These are phyloP conservation scores for Nevesoporus exiguus DNA, from an alignment of 768 basidiomycete genomes.

Conservation along the genomic window DNA sequence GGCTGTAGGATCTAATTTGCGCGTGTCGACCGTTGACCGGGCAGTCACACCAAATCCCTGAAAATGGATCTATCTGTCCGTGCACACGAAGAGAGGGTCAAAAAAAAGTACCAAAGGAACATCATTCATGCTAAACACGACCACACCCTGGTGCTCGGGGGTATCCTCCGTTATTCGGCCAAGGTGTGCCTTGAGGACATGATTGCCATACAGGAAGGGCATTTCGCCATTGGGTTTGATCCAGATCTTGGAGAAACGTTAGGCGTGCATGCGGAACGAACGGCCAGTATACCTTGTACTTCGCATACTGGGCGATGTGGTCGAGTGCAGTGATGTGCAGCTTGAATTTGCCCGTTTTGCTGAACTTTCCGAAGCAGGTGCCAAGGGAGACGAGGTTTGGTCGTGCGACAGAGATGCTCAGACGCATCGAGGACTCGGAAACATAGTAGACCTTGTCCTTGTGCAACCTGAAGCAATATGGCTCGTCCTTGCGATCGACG, in stretches of 20 bases:
- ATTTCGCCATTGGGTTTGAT: constrained; percentile 99
- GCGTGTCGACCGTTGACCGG: constrained; percentile 89
- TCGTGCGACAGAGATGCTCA: constrained; percentile 88
- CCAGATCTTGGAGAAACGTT: constrained; percentile 67
- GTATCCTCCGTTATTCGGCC: constrained; percentile 98
- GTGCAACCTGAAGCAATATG: constrained; percentile 93
- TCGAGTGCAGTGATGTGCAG: constrained; percentile 93
- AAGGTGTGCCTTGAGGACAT: constrained; percentile 97
- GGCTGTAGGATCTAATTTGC: constrained; percentile 95
- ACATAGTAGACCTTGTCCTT: constrained; percentile 96
- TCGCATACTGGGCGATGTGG: constrained; percentile 92
- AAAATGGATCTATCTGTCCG: constrained; percentile 5
- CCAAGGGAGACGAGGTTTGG: constrained; percentile 91
- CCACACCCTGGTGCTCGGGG: constrained; percentile 97
- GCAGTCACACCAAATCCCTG: constrained; percentile 99
- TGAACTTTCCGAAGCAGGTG: constrained; percentile 97
- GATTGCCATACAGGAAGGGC: constrained; percentile 98
- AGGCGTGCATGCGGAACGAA: not conserved
- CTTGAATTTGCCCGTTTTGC: constrained; percentile 96
- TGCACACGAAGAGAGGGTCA: not conserved
- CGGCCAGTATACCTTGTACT: constrained; percentile 75
- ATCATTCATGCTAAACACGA: constrained; percentile 95
- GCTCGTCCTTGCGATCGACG: constrained; percentile 91
- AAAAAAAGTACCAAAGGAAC: constrained; percentile 68
- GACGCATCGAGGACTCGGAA: constrained; percentile 90